phyloP scores from a whole-genome alignment of 1,139 yeast species.

The Pichia sorboxylosa region DNA sequence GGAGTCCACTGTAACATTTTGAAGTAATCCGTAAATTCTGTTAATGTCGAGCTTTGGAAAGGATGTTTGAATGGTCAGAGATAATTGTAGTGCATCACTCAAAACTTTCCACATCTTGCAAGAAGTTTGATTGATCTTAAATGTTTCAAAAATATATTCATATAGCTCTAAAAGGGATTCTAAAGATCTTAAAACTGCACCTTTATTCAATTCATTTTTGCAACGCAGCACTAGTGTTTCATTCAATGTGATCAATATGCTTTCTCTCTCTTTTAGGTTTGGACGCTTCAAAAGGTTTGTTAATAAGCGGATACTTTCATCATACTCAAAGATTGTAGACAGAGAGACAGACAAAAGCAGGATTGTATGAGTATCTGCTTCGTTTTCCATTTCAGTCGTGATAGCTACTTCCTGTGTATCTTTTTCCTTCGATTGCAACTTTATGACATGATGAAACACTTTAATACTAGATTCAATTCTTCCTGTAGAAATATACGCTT shows the following conservation, averaged over 20 bases:
- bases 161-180: conserved; percentile 36
- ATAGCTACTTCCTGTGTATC: conserved; percentile 19
- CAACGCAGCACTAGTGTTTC: conserved; percentile 50
- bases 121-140: conserved; percentile 28
- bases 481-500: conserved; percentile 79
- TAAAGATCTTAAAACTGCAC: conserved; percentile 51
- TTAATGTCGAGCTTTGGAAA: conserved; percentile 30
- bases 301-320: conserved; percentile 26
- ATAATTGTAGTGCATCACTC: conserved; percentile 39
- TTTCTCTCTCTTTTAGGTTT: conserved; percentile 26
- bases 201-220: conserved; percentile 39
- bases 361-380: conserved; percentile 39
- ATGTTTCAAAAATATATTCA: conserved; percentile 34
- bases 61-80: conserved; percentile 32
- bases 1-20: background rate
- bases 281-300: conserved; percentile 35
- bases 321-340: conserved; percentile 39
- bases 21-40: conserved; percentile 5
- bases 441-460: conserved; percentile 60
- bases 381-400: conserved; percentile 9
- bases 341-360: conserved; percentile 60
- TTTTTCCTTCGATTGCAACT: conserved; percentile 29
- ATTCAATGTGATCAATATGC: conserved; percentile 41
- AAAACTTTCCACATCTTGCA: conserved; percentile 45
- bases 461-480: conserved; percentile 76